Base-by-base conservation (phyloP, 2,329 filamentous ascomycete species). In the Graphiopsis chlorocephala region DNA sequence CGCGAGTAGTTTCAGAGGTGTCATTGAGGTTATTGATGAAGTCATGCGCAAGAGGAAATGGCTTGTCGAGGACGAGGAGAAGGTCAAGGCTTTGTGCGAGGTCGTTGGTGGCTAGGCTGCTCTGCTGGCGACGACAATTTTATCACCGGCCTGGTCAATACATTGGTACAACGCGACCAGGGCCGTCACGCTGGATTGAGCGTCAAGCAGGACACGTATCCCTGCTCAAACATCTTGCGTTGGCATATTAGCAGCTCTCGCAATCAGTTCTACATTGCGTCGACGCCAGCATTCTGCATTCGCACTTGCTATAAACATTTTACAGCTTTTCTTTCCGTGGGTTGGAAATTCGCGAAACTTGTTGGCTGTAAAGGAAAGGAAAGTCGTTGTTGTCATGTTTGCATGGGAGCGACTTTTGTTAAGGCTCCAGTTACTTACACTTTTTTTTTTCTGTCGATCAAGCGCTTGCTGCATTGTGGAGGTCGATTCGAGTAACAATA, bases 1-100 rank as follows among this genome's bases (percentile, higher is more conserved):
- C 1, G 93, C 92, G 42, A 95, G 90, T 72, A 95, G 90, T 70
- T 96, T 98, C 79, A 86, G 92, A 75, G 88, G 87, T 73, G 90
- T 97, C 11, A 86, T 96, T 28, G 90, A 93, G 65, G 90, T 90
- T 3, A 83, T 97, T 71, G 85, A 89, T 69, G 82, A 85, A 23
- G 85, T 92, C 17, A 87, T 96, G 75, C 83, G 82, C 68, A 82
- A 82, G 66, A 86, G 88, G 29, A 83, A 83, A 28, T 80, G 93
- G 70, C 78, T 96, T 31, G 87, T 97, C 28, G 80, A 85, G 42
- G 90, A 82, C 48, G 74, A 78, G 59, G 76, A 77, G 66, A 79
- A 80, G 72, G 78, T 77, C 73, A 71, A 72, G 60, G 78, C 76
- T 26, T 78, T 83, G 73, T 76, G 76, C 68, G 78, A 80, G 65